These are phyloP conservation scores for Macaranga tanarius DNA, from an alignment of 441 rosid species.

Conservation along the genomic window DNA sequence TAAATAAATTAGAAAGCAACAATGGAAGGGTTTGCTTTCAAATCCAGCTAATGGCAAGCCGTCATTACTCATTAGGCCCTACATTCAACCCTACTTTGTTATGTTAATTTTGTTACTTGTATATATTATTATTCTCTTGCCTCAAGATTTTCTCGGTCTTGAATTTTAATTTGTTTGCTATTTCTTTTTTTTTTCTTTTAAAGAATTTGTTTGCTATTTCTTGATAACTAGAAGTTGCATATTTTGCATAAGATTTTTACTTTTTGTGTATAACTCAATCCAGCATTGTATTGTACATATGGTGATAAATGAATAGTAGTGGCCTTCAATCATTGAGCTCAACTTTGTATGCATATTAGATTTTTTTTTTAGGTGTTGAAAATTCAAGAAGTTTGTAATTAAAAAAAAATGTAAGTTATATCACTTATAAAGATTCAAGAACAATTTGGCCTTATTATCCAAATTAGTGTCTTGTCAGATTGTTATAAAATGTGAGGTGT, in stretches of 20 bases:
- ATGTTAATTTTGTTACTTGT: neutral
- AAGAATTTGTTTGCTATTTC: neutral
- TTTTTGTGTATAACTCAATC: neutral
- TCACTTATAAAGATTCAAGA: too few species aligned
- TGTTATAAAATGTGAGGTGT: too few species aligned
- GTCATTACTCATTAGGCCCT: slow-evolving; percentile 59
- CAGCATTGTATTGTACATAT: too few species aligned
- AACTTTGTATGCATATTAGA: too few species aligned
- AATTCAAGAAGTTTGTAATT: too few species aligned
- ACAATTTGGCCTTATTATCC: too few species aligned
- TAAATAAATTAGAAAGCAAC: slow-evolving; percentile 36
- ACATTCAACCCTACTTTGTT: slow-evolving; percentile 22
- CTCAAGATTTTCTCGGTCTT: neutral
- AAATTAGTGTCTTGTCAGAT: too few species aligned
- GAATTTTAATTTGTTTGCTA: neutral
- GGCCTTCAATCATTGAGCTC: neutral
- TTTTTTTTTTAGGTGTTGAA: too few species aligned
- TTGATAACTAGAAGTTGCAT: neutral
- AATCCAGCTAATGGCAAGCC: slow-evolving; percentile 74
- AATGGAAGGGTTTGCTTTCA: slow-evolving; percentile 46
- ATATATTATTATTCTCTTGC: too few species aligned
- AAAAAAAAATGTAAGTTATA: too few species aligned
- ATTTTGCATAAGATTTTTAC: neutral
- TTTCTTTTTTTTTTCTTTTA: too few species aligned
- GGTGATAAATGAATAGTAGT: neutral